Percentiles rank a stretch among this genome's conserved stretches.
Conservation (phyloP, 1,284 basidiomycete species). For the Leccinum subrobustum region DNA sequence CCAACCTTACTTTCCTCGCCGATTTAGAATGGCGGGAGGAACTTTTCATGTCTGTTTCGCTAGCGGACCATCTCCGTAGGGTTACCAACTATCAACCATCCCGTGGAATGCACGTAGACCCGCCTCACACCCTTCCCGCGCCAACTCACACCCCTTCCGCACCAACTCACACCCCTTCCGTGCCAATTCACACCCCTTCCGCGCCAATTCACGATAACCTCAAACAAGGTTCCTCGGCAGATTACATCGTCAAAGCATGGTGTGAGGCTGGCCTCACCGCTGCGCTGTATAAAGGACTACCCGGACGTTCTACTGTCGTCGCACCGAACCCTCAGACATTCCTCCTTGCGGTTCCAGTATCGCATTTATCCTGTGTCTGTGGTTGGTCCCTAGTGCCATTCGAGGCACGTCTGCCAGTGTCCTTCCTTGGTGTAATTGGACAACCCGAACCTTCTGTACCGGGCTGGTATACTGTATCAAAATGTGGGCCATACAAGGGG, state of each 20-base stretch:
- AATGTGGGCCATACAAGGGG: not conserved
- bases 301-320: not conserved
- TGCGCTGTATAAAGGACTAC: not conserved
- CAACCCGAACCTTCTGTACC: not conserved
- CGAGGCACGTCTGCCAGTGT: not conserved
- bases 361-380: not conserved
- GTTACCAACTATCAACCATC: not conserved
- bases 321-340: not conserved
- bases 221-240: not conserved
- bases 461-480: not conserved
- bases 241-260: not conserved
- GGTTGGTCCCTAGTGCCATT: not conserved
- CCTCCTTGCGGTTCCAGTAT: not conserved
- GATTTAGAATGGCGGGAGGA: not conserved
- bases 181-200: no score
- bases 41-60: not conserved
- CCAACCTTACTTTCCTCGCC: not conserved
- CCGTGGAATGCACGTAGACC: not conserved
- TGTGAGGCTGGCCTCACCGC: not conserved
- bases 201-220: not conserved
- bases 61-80: not conserved
- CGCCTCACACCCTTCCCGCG: not conserved
- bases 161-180: no score
- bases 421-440: not conserved
- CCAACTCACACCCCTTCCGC: no score